Evolutionary conservation across 2,329 filamentous ascomycete species (phyloP).

Genomic region (Pleoardoris graminearum): DNA sequence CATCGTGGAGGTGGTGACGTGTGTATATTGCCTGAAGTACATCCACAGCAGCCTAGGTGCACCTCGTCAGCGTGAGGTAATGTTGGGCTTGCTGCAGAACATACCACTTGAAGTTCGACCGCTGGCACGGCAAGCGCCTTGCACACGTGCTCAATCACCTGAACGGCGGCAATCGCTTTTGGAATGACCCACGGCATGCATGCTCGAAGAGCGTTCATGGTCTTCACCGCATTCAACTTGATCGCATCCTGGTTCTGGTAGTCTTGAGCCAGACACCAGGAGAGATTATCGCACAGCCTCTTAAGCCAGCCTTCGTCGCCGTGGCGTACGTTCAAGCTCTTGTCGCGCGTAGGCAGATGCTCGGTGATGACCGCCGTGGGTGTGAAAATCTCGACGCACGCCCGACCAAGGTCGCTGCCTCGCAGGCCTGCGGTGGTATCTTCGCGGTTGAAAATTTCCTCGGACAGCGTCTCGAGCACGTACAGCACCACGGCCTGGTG

Average conservation of each 20-base stretch:
- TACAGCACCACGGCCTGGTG: conserved; percentile 88
- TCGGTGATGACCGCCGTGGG: conserved; percentile 74
- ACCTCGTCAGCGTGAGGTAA: too few species aligned
- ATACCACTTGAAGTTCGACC: conserved; percentile 42
- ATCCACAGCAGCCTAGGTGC: conserved; percentile 68
- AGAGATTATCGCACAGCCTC: conserved; percentile 74
- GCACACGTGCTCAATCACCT: conserved; percentile 45
- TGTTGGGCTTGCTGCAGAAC: too few species aligned
- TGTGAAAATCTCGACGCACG: conserved; percentile 92
- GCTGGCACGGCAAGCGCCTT: conserved; percentile 44
- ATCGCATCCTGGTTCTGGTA: conserved; percentile 68
- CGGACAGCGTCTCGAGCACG: conserved; percentile 87
- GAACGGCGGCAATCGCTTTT: conserved; percentile 69
- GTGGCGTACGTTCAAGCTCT: conserved; percentile 69
- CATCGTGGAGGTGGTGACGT: conserved; percentile 70
- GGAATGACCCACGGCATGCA: conserved; percentile 87
- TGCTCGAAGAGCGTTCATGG: conserved; percentile 75
- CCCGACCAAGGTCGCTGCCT: conserved; percentile 81
- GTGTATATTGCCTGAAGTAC: conserved; percentile 81
- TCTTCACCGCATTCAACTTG: conserved; percentile 72
- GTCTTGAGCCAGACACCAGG: conserved; percentile 70
- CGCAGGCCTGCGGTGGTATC: conserved; percentile 83
- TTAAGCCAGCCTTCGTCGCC: conserved; percentile 86
- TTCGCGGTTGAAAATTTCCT: conserved; percentile 91
- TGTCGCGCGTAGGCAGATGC: conserved; percentile 73